These are phyloP conservation scores for Candida dajiaensis DNA, from an alignment of 805 yeast species.

Conservation along the genomic window DNA sequence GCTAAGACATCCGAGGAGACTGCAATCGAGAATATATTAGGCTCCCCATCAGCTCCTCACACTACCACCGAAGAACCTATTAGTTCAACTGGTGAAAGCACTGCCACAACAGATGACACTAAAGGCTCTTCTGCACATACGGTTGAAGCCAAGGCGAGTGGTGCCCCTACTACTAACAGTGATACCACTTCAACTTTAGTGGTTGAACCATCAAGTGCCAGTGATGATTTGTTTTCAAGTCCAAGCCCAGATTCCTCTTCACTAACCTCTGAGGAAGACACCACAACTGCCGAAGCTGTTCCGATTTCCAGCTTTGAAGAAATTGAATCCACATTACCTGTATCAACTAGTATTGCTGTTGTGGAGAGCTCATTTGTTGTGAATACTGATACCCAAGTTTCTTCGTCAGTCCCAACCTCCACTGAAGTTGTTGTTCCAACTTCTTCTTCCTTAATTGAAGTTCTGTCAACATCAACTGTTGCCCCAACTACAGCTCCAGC, in stretches of 20 bases:
- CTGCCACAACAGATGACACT: not conserved
- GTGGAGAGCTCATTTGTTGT: not conserved
- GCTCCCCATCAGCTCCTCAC: too few species aligned
- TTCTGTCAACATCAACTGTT: not conserved
- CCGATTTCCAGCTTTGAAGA: constrained; percentile 1
- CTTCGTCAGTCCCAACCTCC: not conserved
- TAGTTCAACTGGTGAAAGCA: not conserved
- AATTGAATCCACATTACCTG: not conserved
- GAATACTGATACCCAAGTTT: not conserved
- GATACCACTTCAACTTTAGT: not conserved
- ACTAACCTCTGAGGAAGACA: not conserved
- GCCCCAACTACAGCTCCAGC: not conserved
- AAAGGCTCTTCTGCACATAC: not conserved
- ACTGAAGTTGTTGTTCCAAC: not conserved
- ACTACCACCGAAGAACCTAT: not conserved
- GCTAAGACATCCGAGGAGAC: not conserved
- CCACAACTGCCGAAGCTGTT: not conserved
- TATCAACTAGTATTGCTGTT: not conserved
- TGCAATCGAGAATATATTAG: not conserved
- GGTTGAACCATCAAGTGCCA: not conserved
- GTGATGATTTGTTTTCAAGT: not conserved
- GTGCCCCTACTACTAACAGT: constrained; percentile 1
- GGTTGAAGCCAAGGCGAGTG: not conserved
- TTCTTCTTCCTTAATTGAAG: not conserved
- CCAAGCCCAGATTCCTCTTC: not conserved